These are phyloP conservation scores for Pseudognaphalium luteoalbum DNA, from an alignment of 129 eudicot genomes.

Conservation along the genomic window DNA sequence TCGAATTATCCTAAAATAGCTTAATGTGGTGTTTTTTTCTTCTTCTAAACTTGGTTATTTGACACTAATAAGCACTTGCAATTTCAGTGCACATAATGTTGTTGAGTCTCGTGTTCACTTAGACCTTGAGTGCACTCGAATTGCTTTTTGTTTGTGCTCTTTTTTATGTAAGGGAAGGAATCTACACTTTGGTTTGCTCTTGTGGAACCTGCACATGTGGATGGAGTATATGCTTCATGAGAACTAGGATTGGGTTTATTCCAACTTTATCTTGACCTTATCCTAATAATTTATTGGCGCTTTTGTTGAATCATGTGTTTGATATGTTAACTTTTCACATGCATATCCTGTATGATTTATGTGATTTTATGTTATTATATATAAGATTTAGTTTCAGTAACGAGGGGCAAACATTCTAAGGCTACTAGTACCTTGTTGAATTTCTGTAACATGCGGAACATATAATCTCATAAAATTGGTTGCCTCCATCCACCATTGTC, in stretches of 20 bases:
- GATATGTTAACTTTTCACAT: too few species aligned
- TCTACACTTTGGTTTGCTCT: neutral
- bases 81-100: neutral
- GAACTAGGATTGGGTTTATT: neutral
- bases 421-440: too few species aligned
- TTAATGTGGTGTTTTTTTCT: neutral
- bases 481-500: too few species aligned
- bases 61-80: neutral
- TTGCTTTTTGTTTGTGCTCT: neutral
- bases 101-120: neutral
- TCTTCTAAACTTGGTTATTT: neutral
- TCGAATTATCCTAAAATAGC: neutral
- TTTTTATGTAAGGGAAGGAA: neutral
- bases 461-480: too few species aligned
- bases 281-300: too few species aligned
- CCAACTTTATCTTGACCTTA: neutral
- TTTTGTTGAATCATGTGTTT: too few species aligned
- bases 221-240: neutral
- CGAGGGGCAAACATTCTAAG: too few species aligned
- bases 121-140: neutral
- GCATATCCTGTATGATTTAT: too few species aligned
- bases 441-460: too few species aligned
- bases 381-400: too few species aligned
- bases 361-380: too few species aligned
- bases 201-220: neutral